Base-by-base conservation (phyloP, 495 filamentous ascomycete species). In the Aspergillus baeticus region DNA sequence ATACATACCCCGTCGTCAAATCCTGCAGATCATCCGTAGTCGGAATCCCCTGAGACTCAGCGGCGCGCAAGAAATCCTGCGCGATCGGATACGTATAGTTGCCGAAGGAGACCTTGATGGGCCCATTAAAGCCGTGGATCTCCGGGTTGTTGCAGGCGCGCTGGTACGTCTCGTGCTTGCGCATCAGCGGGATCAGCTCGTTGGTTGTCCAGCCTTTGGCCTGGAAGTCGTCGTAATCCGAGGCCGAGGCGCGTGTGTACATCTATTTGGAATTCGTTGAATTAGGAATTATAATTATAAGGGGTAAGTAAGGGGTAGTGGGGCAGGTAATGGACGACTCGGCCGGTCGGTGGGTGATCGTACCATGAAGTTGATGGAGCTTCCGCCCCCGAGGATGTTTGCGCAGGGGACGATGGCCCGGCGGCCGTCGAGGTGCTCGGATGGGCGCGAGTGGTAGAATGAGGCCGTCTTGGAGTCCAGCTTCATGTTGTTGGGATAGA, bases 51-150 rank as follows among this genome's bases (percentile, higher is more conserved):
- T 91, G 88, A 13, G 84, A 85, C 63, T 92, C 89, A 5, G 80
- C 80, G n/a, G 89, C 89, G 22, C 87, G 80, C 34, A 93, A 77
- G 73, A 93, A 92, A 70, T 93, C 88, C 55, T 91, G 81, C 76
- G 82, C 85, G 67, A 88, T 81, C 2, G 84, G 85, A 54, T 88
- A 88, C 17, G 81, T 82, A 44, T 90, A 84, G 58, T 88, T 91
- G 35, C 89, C 89, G 57, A 91, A 91, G 0, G 88, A 91, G 26
- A 92, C 90, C 67, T 92, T 91, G 72, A 94, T 92, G 1, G 90
- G 89, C 0, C 89, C 89, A 5, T 89, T 87, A 48, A 86, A 89
- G 14, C 89, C 89, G 61, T 94, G 89, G 29, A 89, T 63, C 36
- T 91, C 88, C 45, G 81, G 77, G 52, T 92, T 91, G 62, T 89